Base-by-base conservation (phyloP, 257 asterid genomes). In the Nyctanthes arbortristis region DNA sequence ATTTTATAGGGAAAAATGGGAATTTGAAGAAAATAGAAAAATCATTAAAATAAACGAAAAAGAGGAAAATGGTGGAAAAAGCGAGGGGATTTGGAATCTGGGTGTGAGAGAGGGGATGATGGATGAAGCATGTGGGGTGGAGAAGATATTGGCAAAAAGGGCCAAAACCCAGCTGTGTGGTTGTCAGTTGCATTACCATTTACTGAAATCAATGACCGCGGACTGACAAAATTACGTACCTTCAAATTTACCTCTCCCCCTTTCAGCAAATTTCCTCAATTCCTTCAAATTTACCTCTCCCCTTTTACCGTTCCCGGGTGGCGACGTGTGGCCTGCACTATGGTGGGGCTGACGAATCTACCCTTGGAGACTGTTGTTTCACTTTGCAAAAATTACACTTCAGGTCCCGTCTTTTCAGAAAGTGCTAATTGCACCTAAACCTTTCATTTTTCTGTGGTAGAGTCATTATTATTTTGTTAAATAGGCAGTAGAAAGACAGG, bases 1-100 rank as follows among this genome's bases (percentile, higher is more conserved):
- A 73, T 92, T n/a, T 87, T 89, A 92, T 89, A 92, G 88, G 67
- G 55, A 47, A 35, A 65, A 78, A 77, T 77, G 7, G 70, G 81
- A 32, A 24, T 63, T 69, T 67, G 62, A 47, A 65, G 63, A 63
- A 72, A 68, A 34, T 7, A 18, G 32, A 37, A 34, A 20, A 60
- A 73, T 13, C 18, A 16, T 13, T 16, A 45, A 67, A 49, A 10
- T 27, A 35, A 4, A 18, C 9, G 27, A 34, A 12, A 18, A 34
- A 6, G 18, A 0, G 4, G 9, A 67, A 39, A 35, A 4, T 29
- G 10, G 56, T 35, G 80, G 60, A 29, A 72, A 76, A 73, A 25
- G 73, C 30, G 77, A 57, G 34, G 69, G 83, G 79, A 32, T 13
- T 63, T 36, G 88, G 83, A 78, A 79, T 81, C 73, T 78, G 34